phyloP scores from a whole-genome alignment of 2,329 filamentous ascomycete species.

The Pseudogymnoascus pannorum region DNA sequence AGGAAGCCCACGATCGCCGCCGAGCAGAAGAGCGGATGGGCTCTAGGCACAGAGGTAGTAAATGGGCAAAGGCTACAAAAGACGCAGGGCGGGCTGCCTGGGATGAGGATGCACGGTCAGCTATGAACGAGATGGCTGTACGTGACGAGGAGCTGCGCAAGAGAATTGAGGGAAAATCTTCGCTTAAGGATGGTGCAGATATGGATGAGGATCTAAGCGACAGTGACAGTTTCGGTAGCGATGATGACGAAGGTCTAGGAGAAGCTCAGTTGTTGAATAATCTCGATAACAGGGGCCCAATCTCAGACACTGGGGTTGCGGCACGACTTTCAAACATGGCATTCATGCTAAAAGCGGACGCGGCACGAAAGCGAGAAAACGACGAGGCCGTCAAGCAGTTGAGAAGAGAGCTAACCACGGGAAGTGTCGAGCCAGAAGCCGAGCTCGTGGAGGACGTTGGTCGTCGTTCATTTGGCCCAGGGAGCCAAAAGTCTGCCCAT shows the following conservation, averaged over 20 bases:
- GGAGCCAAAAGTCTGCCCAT: slow-evolving; percentile 23
- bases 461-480: slow-evolving; percentile 61
- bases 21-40: slow-evolving; percentile 65
- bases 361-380: slow-evolving; percentile 68
- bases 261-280: slow-evolving; percentile 42
- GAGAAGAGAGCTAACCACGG: slow-evolving; percentile 58
- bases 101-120: slow-evolving; percentile 63
- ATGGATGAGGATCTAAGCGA: slow-evolving; percentile 48
- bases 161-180: slow-evolving; percentile 56
- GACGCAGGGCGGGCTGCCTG: slow-evolving; percentile 56
- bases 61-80: slow-evolving; percentile 64
- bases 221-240: slow-evolving; percentile 47
- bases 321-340: slow-evolving; percentile 75
- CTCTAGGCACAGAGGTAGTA: slow-evolving; percentile 61
- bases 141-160: slow-evolving; percentile 60
- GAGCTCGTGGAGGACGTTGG: slow-evolving; percentile 55
- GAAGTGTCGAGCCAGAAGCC: slow-evolving; percentile 50
- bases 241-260: slow-evolving; percentile 43
- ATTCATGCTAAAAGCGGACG: slow-evolving; percentile 90
- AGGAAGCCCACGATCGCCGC: slow-evolving; percentile 54
- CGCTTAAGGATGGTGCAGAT: slow-evolving; percentile 36
- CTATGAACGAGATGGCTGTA: slow-evolving; percentile 56
- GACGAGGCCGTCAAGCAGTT: slow-evolving; percentile 67
- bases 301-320: slow-evolving; percentile 35
- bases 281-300: slow-evolving; percentile 31